Percentiles rank a stretch among this genome's conserved stretches.
Evolutionary conservation across 2,329 filamentous ascomycete species (phyloP).

Genomic region (Xylariaceae sp.): DNA sequence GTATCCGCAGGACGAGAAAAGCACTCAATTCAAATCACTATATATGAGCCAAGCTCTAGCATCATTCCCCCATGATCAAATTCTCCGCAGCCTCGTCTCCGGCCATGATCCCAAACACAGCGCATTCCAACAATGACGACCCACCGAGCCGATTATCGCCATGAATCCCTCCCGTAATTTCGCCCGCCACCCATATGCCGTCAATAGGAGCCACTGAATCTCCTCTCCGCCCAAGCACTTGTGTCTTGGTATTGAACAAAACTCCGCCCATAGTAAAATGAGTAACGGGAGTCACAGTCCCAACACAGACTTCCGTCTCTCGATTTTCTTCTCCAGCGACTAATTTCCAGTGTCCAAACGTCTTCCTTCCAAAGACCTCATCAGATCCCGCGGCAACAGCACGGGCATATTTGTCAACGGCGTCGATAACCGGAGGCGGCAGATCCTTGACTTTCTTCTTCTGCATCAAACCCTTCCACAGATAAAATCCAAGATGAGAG

Average conservation of each 20-base stretch:
- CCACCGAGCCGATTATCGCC: slow-evolving; percentile 60
- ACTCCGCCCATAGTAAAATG: slow-evolving; percentile 67
- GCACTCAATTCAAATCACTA: too few relatives aligned
- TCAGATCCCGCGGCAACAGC: slow-evolving; percentile 36
- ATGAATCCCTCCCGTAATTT: slow-evolving; percentile 62
- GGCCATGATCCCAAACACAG: slow-evolving; percentile 58
- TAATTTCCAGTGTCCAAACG: slow-evolving; percentile 55
- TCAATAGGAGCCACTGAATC: slow-evolving; percentile 40
- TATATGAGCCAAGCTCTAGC: too few relatives aligned
- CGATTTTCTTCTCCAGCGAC: slow-evolving; percentile 38
- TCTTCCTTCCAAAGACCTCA: slow-evolving; percentile 45
- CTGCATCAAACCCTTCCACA: slow-evolving; percentile 57
- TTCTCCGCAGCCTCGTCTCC: slow-evolving; percentile 43
- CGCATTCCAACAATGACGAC: slow-evolving; percentile 59
- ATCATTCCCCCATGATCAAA: not conserved
- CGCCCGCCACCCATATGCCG: slow-evolving; percentile 60
- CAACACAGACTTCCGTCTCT: slow-evolving; percentile 54
- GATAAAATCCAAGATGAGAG: slow-evolving; percentile 59
- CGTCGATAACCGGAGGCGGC: slow-evolving; percentile 33
- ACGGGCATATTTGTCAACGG: slow-evolving; percentile 47
- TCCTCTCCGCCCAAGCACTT: slow-evolving; percentile 43
- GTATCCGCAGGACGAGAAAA: too few relatives aligned
- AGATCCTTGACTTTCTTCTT: slow-evolving; percentile 54
- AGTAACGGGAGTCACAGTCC: slow-evolving; percentile 57
- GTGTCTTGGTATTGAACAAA: slow-evolving; percentile 49